A percentile compares a stretch with the other conserved stretches of the same genome.
Evolutionary conservation across 2,329 filamentous ascomycete genomes (phyloP).

Genomic region (Lizonia empirigonia): DNA sequence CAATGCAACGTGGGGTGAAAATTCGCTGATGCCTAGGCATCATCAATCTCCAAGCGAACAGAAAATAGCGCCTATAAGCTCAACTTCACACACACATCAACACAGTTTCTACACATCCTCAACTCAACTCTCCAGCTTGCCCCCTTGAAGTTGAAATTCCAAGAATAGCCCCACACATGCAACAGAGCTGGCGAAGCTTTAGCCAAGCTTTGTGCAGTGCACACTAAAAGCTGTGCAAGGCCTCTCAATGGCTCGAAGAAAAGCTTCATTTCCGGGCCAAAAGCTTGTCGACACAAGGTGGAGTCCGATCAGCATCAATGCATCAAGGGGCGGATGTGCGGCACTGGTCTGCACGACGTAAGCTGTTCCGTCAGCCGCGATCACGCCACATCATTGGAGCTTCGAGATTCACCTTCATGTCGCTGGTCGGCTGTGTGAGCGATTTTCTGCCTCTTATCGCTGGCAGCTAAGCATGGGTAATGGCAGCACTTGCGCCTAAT

Average conservation of each 20-base stretch:
- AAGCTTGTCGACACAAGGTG: constrained; percentile 14
- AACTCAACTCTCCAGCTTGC: neutral
- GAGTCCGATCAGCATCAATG: constrained; percentile 5
- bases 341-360: constrained; percentile 4
- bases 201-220: constrained; percentile 8
- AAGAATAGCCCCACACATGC: neutral
- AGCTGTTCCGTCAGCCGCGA: neutral
- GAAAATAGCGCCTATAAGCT: neutral
- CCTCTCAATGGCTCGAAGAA: neutral
- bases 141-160: neutral
- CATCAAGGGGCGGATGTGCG: constrained; percentile 10
- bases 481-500: neutral
- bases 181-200: constrained; percentile 7
- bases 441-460: no score
- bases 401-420: no score
- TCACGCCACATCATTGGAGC: neutral
- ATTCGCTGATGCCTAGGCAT: neutral
- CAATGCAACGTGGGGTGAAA: neutral
- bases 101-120: neutral
- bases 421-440: no score
- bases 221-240: neutral
- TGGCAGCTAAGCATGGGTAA: neutral
- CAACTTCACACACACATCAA: neutral
- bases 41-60: neutral
- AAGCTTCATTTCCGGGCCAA: constrained; percentile 11